Conservation (phyloP, 768 basidiomycete species). For the Calocybe gangraenosa region DNA sequence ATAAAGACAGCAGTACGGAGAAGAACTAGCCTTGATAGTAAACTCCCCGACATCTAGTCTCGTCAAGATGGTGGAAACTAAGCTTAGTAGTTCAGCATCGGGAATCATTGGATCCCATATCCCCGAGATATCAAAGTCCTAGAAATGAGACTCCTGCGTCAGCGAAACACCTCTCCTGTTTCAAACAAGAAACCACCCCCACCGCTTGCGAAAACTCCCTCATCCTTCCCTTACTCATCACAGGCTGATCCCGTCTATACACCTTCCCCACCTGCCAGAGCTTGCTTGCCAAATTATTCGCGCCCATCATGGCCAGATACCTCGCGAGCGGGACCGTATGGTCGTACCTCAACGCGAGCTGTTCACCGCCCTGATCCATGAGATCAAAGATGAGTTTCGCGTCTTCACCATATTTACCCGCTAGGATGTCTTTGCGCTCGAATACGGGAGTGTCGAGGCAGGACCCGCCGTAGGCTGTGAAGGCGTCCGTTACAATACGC, state of each 20-base stretch:
- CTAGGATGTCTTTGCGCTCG: constrained; percentile 92
- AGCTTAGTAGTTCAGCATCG: constrained; percentile 84
- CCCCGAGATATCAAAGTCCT: constrained; percentile 97
- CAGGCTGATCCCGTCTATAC: constrained; percentile 92
- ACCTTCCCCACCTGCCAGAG: constrained; percentile 99
- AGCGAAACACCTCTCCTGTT: not conserved
- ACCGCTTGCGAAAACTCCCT: constrained; percentile 98
- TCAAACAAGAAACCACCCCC: constrained; percentile 15
- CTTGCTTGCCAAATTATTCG: constrained; percentile 69
- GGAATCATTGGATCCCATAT: constrained; percentile 96
- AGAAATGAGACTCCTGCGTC: not conserved
- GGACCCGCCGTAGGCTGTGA: constrained; percentile 83
- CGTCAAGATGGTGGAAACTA: constrained; percentile 77
- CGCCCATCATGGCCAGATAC: constrained; percentile 93
- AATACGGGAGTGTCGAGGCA: constrained; percentile 98
- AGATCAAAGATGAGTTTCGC: constrained; percentile 97
- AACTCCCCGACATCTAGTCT: constrained; percentile 91
- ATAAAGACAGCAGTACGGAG: too few relatives aligned
- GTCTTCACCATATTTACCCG: constrained; percentile 98
- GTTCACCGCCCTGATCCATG: constrained; percentile 95
- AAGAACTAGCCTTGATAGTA: constrained; percentile 93
- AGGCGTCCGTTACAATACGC: constrained; percentile 79
- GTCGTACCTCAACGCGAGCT: constrained; percentile 92
- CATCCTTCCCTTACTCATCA: constrained; percentile 98
- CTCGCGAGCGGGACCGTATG: constrained; percentile 96